A percentile compares a stretch with the other conserved stretches of the same genome.
Conservation (phyloP, 2,329 filamentous ascomycete genomes). For the Trichoderma afroharzianum region DNA sequence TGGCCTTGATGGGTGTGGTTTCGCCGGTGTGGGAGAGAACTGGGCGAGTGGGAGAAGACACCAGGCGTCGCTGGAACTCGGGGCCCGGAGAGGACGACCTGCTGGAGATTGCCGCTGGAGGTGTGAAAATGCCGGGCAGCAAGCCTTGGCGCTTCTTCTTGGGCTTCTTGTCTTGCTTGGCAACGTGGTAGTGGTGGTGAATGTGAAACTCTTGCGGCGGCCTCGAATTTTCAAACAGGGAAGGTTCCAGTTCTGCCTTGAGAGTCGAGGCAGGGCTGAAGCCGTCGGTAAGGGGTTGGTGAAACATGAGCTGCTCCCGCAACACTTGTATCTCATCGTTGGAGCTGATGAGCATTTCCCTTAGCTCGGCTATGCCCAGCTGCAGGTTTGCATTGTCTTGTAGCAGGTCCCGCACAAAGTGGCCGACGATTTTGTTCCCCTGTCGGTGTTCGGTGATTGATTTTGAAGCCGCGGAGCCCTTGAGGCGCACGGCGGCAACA, state of each 20-base stretch:
- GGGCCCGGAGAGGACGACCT: constrained; percentile 40
- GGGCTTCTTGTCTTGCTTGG: constrained; percentile 60
- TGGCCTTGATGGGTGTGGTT: constrained; percentile 47
- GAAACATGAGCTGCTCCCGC: constrained; percentile 73
- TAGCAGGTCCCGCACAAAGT: constrained; percentile 92
- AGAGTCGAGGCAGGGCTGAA: constrained; percentile 52
- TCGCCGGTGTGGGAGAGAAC: constrained; percentile 44
- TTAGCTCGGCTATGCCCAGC: constrained; percentile 82
- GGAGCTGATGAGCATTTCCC: constrained; percentile 84
- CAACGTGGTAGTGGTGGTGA: constrained; percentile 87
- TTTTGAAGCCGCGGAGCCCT: constrained; percentile 72
- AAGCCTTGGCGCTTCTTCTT: constrained; percentile 71
- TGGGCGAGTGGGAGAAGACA: constrained; percentile 37
- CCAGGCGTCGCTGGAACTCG: constrained; percentile 36
- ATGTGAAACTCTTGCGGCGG: constrained; percentile 77
- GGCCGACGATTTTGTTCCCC: constrained; percentile 72
- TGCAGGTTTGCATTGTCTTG: constrained; percentile 95
- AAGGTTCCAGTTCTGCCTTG: constrained; percentile 64
- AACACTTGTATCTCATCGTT: constrained; percentile 91
- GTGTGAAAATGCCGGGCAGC: constrained; percentile 59
- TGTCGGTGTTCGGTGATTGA: constrained; percentile 57
- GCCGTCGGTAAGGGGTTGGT: constrained; percentile 61
- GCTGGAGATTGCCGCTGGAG: constrained; percentile 37
- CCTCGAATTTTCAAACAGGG: constrained; percentile 34
- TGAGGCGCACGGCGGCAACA: constrained; percentile 73